Base-by-base conservation (phyloP, 2,329 filamentous ascomycete genomes). In the Pseudogymnoascus sp. region DNA sequence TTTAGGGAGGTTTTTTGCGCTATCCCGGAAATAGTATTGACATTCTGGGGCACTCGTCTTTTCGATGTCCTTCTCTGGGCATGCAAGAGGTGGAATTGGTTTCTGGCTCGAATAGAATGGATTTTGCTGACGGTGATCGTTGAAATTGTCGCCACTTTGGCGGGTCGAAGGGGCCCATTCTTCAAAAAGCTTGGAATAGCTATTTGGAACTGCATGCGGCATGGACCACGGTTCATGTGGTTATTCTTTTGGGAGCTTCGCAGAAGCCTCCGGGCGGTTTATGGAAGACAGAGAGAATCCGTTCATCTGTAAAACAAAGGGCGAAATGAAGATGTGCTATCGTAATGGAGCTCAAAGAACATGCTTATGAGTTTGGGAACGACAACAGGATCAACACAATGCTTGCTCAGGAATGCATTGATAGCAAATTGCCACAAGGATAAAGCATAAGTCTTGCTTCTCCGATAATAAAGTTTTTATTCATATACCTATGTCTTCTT, bases 401-500 rank as follows among this genome's bases (percentile, higher is more conserved):
- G 27, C 44, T 51, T 10, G 13, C 25, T 31, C 25, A 55, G 48
- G 21, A 5, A 33, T 55, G 15, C n/a, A 55, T 55, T 6, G 48
- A 55, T 55, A 55, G 17, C 17, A 17, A 7, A 29, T 55, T 21
- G 29, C n/a, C 8, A 8, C n/a, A n/a, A 33, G 29, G 35, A 17
- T 21, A 33, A 55, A 55, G 48, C 10, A 55, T 55, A 17, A 13
- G 4, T 7, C 9, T 7, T 33, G 27, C n/a, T 55, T 17, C 8
- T 17, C 33, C 21, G 35, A 55, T 55, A 15, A 21, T 33, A 33
- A 51, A 9, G 29, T 55, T 15, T 55, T 17, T 10, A 55, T 55
- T 55, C 29, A 33, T 21, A 55, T 21, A 35, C 48, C 58, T 67
- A 78, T 65, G 73, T 72, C 65, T 74, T 76, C 36, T 76, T 73